Base-by-base conservation (phyloP, 164 flowering plant genomes). In the Berberis vulgaris region DNA sequence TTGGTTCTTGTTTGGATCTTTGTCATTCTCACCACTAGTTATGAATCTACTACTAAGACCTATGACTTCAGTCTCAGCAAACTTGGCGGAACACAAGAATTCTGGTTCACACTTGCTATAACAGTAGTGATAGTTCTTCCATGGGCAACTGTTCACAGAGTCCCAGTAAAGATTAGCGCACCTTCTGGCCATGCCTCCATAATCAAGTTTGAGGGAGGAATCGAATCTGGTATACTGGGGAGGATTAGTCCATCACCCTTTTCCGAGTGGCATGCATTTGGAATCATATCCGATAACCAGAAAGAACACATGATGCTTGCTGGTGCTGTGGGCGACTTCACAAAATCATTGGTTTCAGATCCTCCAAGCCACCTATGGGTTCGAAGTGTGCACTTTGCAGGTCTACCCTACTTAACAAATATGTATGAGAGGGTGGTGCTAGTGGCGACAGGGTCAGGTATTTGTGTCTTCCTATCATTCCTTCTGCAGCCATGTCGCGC, bases 251-350 rank as follows among this genome's bases (percentile, higher is more conserved):
- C 84, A 1, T 82, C 88, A 0, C 89, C 86, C 1, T 69, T 87
- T 4, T 84, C 87, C 0, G 89, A 87, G 55, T 87, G 89, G 92
- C 92, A 86, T 26, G 85, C 88, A 1, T 87, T 87, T 39, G 94
- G 90, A 0, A 87, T 87, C 62, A 85, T 87, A 54, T 87, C 94
- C 0, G 82, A 87, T 67, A 82, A 80, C 3, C 63, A 79, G 59
- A 64, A 55, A 47, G 83, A 75, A 54, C 89, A 87, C 81, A 75
- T 85, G 85, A 83, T 87, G 85, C 78, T 87, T 1, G 93, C 89
- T 5, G 89, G 93, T 3, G 89, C 89, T 8, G 93, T 83, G 0
- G 93, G 93, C 0, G 93, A 87, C 72, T 87, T 83, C 85, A 87
- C 89, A 0, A 85, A 76, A 64, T 74, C 84, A 0, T 63, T 87